These are phyloP conservation scores for Thermochaetoides dissita DNA, from an alignment of 2,329 filamentous ascomycete species.

Conservation along the genomic window DNA sequence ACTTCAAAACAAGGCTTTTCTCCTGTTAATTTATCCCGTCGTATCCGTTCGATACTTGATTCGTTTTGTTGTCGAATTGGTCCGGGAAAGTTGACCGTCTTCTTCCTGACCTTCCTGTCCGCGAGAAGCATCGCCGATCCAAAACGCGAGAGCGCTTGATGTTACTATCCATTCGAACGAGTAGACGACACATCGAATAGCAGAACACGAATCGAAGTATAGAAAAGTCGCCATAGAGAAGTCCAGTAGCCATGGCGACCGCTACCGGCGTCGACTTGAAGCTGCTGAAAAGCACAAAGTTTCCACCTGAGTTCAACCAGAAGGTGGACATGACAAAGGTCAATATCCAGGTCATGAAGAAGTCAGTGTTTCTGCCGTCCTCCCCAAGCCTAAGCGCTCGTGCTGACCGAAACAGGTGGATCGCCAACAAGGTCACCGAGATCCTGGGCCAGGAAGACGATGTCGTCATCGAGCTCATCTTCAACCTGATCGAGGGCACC, in stretches of 20 bases:
- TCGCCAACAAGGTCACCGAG: conserved; percentile 71
- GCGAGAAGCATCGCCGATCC: too few relatives aligned
- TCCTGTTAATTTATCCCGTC: too few relatives aligned
- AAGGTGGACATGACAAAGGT: conserved; percentile 98
- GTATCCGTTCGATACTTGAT: too few relatives aligned
- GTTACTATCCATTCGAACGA: too few relatives aligned
- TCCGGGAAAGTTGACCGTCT: too few relatives aligned
- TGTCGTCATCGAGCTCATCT: conserved; percentile 78
- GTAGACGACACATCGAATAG: not conserved
- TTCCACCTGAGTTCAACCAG: conserved; percentile 80
- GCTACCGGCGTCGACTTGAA: conserved; percentile 77
- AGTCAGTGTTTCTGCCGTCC: conserved; percentile 40
- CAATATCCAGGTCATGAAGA: conserved; percentile 95
- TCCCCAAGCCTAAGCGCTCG: not conserved
- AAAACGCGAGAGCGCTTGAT: too few relatives aligned
- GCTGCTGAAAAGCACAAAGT: conserved; percentile 80
- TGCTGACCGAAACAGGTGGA: conserved; percentile 54
- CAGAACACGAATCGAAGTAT: not conserved
- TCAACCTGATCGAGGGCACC: conserved; percentile 55
- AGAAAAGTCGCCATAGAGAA: not conserved
- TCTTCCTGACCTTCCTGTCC: too few relatives aligned
- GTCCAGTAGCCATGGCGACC: conserved; percentile 35
- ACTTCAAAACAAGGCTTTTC: too few relatives aligned
- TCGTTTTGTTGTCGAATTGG: too few relatives aligned
- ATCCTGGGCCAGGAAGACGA: conserved; percentile 91